Base-by-base conservation (phyloP, 2,329 filamentous ascomycete genomes). In the Leptographium procerum region DNA sequence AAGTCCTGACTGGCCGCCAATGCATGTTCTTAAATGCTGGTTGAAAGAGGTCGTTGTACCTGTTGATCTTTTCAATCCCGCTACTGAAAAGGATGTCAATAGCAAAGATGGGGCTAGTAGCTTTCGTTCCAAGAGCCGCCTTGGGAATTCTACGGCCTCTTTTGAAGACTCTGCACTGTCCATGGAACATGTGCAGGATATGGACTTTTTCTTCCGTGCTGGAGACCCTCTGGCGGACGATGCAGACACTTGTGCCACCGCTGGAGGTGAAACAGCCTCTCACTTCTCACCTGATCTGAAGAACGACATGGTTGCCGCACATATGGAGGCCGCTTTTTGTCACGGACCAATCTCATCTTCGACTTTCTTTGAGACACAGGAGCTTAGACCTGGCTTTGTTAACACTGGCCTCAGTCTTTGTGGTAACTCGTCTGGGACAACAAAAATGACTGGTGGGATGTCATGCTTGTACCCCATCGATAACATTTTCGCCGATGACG, bases 1-100 rank as follows among this genome's bases (percentile, higher is more conserved):
- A 16, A 79, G 80, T 78, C 76, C n/a, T 28, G 73, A 80, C 63
- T 79, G 76, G 76, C 80, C 81, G 7, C 66, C 76, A 7, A 83
- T 85, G 81, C 65, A 67, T 4, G 31, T 36, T 14, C 52, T 53
- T 16, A 55, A 55, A 31, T 24, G 10, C 13, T 55, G 52, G 52
- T 29, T 55, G 24, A 36, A 45, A 55, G 29, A 26, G 8, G 11
- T 53, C 6, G 7, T 55, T 7, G 36, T 55, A 3, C 34, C 52
- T 40, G 52, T n/a, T 6, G 11, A 9, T 3, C 1, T 28, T 22
- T 3, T 11, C 33, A 36, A 28, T 19, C 11, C 34, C 24, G 29
- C 22, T 1, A 22, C 26, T 16, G 52, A 45, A n/a, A 24, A 10
- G 19, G 34, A 43, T 43, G 52, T 31, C 14, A 26, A 4, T 14